Evolutionary conservation across 2,329 filamentous ascomycete species (phyloP), one percentile per base, ranked within the genome.

Genomic region (Aspergillus intermedius): DNA sequence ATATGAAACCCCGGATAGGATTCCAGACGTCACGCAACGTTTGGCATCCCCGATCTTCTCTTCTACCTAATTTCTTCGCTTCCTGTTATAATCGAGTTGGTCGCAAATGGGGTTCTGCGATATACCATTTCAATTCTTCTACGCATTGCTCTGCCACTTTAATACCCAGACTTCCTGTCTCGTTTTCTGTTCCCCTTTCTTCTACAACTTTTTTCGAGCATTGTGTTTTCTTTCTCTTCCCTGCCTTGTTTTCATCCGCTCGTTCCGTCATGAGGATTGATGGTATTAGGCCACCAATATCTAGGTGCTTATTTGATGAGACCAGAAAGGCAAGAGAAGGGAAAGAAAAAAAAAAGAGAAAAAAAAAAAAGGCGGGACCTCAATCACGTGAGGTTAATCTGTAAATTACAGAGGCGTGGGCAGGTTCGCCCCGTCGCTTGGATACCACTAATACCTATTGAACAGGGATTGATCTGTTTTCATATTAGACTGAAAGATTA

Each of bases 381-480:
- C 21, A 12, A 15, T n/a, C 9, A 15, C 10, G 8, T 19, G 21
- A 19, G 41, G 41, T 15, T 10, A 13, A 46, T 44, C 34, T 66
- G 60, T 66, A 66, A 60, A 66, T 60, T 66, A 66, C 54, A 65
- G 64, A 65, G 64, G 64, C 60, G 57, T 62, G 62, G 60, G 61
- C 57, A 54, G 62, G 58, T 56, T 54, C 59, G 47, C 53, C 25
- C 58, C 41, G 44, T 51, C 52, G 12, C 39, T 57, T 53, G 43
- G 48, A 46, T 51, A 45, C 53, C 56, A 50, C 47, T 53, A 47
- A 49, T 48, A 44, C 53, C 54, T 44, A 59, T 50, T 40, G 37
- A 40, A 15, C 17, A 40, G 37, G 37, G 37, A 40, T 46, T 49
- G 47, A 42, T 51, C 45, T 48, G 45, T 56, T 50, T 51, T 53